A percentile compares a stretch with the other conserved stretches of the same genome.
Conservation (phyloP, 2,329 filamentous ascomycete species). For the Xylaria sp. region DNA sequence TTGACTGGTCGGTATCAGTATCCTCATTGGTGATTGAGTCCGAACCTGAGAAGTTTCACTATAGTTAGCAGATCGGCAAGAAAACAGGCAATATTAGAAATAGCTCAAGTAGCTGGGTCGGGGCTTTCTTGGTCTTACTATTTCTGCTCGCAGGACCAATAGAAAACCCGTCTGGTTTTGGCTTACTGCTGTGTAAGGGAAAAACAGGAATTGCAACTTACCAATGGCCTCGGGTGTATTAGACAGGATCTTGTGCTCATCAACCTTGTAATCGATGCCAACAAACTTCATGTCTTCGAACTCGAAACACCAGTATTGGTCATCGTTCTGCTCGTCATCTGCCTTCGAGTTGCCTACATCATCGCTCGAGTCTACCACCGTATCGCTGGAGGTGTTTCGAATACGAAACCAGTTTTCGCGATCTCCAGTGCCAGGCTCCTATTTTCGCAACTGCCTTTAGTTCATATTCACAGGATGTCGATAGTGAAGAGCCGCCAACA, state of each 20-base stretch:
- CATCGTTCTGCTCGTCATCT: not conserved
- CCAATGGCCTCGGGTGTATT: not conserved
- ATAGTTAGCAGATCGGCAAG: not conserved
- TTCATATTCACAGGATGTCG: not conserved
- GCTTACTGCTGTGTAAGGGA: not conserved
- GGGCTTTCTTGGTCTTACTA: not conserved
- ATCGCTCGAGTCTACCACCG: not conserved
- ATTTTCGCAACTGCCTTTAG: not conserved
- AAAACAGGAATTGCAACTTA: not conserved
- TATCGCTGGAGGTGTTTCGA: not conserved
- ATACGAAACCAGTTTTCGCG: constrained; percentile 9
- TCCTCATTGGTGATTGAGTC: not conserved
- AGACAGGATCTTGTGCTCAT: not conserved
- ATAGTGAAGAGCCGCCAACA: not conserved
- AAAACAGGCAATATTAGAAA: not conserved
- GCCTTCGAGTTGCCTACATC: not conserved
- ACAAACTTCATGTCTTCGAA: not conserved
- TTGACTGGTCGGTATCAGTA: not conserved
- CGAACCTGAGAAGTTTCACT: not conserved
- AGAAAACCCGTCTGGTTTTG: not conserved
- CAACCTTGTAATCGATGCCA: not conserved
- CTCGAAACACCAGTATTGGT: constrained; percentile 6
- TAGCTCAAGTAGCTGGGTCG: not conserved
- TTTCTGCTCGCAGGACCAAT: not conserved
- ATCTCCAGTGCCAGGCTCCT: constrained; percentile 9